A percentile compares a stretch with the other conserved stretches of the same genome.
These are phyloP conservation scores for Dipteronia dyeriana DNA, from an alignment of 345 rosid species.

Conservation along the genomic window DNA sequence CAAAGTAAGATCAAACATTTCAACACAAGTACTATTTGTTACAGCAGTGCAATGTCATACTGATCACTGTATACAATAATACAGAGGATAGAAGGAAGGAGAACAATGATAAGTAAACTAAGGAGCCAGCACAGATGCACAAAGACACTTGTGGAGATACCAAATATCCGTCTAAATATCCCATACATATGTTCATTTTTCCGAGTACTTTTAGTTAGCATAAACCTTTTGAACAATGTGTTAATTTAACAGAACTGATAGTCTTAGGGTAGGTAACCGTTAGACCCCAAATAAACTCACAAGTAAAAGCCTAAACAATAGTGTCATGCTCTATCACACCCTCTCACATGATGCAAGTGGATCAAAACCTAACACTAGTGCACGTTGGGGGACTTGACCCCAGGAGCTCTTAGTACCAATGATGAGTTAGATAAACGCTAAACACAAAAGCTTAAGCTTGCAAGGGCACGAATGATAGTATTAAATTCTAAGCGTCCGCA, in stretches of 20 bases:
- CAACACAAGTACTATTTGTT: neutral
- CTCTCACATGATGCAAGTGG: neutral
- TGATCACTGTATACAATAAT: neutral
- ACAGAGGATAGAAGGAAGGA: neutral
- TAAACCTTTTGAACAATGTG: neutral
- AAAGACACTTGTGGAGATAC: neutral
- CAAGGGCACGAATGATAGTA: neutral
- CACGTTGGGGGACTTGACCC: neutral
- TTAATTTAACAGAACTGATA: neutral
- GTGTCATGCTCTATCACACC: neutral
- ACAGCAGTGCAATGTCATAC: too few species aligned
- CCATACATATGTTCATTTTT: neutral
- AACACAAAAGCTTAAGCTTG: neutral
- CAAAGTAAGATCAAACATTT: neutral
- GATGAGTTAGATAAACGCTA: neutral
- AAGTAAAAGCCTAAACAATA: neutral
- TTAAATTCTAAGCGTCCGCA: neutral
- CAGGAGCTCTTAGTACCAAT: neutral
- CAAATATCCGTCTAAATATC: neutral
- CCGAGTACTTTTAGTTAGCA: neutral
- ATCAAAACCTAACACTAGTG: neutral
- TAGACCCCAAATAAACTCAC: neutral
- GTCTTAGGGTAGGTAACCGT: neutral
- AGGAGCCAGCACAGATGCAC: neutral
- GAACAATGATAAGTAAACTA: neutral